Base-by-base conservation (phyloP, 305 asterid genomes). In the Fraxinus ornus region DNA sequence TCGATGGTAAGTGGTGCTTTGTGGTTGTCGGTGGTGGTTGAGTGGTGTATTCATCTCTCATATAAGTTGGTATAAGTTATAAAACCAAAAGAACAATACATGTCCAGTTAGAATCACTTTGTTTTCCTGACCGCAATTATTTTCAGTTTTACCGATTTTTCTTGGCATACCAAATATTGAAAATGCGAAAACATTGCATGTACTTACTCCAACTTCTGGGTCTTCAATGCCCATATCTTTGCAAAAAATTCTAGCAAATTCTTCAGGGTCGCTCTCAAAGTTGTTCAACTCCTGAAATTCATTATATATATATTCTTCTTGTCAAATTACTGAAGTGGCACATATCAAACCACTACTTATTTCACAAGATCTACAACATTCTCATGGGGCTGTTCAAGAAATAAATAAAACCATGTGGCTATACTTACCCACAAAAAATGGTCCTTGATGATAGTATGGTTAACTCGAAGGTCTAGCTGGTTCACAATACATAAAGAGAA, bases 231-330 rank as follows among this genome's bases (percentile, higher is more conserved):
- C 97, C 97, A 93, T 82, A 89, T 96, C 99, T 83, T 92, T 89
- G 90, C 98, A 94, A 85, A 96, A 93, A 3, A 80, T 89, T 87
- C 97, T 93, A 55, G 99, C 94, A 88, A 94, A 96, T 89, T 94
- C 99, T 91, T 96, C 98, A 39, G 98, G 99, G 79, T 96, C 97
- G 52, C 99, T 93, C 90, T 96, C 99, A 87, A 94, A 94, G 89
- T 94, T 96, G 93, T 96, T 96, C 88, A 94, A 87, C 87, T 93
- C 99, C 98, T 95, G 97, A 89, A 87, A 83, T 71, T 83, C 76
- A 57, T 74, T 70, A 30, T 22, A 49, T 47, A 52, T 37, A 80
- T 55, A 5, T 1, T 55, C n/a, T 44, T 73, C 41, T 44, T 30
- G 66, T 39, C 78, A 81, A 70, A 80, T 35, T 75, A 76, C 64